Evolutionary conservation across 1,284 basidiomycete genomes (phyloP).

Genomic region (Rhodotorula sp.): DNA sequence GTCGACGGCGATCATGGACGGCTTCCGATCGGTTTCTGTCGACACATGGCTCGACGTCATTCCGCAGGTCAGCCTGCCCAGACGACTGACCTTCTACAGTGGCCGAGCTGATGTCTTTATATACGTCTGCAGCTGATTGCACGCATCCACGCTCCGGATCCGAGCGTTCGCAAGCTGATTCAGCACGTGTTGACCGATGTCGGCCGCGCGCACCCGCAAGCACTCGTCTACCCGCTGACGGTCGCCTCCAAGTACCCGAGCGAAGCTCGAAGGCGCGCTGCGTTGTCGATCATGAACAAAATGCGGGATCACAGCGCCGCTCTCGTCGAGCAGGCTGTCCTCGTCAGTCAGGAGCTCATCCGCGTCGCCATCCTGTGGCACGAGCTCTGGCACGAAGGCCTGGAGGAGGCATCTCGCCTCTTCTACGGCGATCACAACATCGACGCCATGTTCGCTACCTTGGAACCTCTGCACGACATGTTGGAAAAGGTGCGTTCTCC

Average conservation of each 20-base stretch:
- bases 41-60: slow-evolving; percentile 99
- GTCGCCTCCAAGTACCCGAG: slow-evolving; percentile 97
- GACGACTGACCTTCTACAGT: no score
- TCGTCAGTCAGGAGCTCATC: slow-evolving; percentile 94
- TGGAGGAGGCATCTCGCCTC: slow-evolving; percentile 94
- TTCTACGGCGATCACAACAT: slow-evolving; percentile 99
- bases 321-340: slow-evolving; percentile 87
- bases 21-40: slow-evolving; percentile 86
- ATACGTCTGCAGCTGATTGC: slow-evolving; percentile 77
- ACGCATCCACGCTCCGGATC: slow-evolving; percentile 90
- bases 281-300: slow-evolving; percentile 83
- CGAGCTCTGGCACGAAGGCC: slow-evolving; percentile 97
- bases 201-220: slow-evolving; percentile 95
- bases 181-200: slow-evolving; percentile 87
- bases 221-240: slow-evolving; percentile 92
- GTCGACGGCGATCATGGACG: slow-evolving; percentile 81
- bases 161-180: slow-evolving; percentile 84
- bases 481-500: slow-evolving; percentile 70
- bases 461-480: slow-evolving; percentile 92
- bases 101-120: slow-evolving; percentile 4
- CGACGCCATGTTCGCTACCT: slow-evolving; percentile 94
- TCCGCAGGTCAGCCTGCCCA: slow-evolving; percentile 67
- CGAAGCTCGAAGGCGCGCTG: slow-evolving; percentile 75
- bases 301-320: slow-evolving; percentile 88
- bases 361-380: slow-evolving; percentile 99